Evolutionary conservation across 192 early-diverging fungal genomes (phyloP), one percentile per base, ranked within the genome.

Genomic region (Coemansia sp.): DNA sequence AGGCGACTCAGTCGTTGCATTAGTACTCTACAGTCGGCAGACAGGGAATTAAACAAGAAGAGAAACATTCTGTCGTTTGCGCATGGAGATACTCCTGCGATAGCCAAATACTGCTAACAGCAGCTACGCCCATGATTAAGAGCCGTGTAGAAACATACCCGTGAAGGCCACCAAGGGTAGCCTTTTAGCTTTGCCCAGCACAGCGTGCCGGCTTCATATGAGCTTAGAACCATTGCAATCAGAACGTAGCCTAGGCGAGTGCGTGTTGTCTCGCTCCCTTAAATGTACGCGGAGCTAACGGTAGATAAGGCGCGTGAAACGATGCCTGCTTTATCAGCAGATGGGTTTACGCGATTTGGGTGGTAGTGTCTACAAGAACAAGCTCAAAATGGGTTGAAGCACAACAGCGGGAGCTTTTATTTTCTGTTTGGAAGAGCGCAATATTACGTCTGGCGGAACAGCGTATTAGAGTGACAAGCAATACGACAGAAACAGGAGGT

Each of bases 161-260:
- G 77, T 49, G 83, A 80, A 6, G 83, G 83, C 83, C 83, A 85
- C 83, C 83, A 85, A 21, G 83, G 83, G 33, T 85, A 85, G 16
- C 83, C 83, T 58, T 85, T 81, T 44, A 85, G 74, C 62, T 85
- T 85, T 55, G 78, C 83, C 83, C 83, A 85, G 64, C 83, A 85
- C 34, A 85, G 52, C 39, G 78, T 85, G 57, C 78, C 83, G 1
- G 83, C 55, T 45, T 64, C 69, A 68, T 85, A 85, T 41, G 58
- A 63, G 24, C 15, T 75, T 45, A 85, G 69, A 55, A 78, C 77
- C 83, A 85, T 84, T 63, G 35, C 26, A 18, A 60, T 5, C 9
- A 46, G 35, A 36, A 18, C 36, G 33, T 24, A 56, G 45, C 16
- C 26, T 33, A 53, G 63, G 53, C 30, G 26, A 33, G 34, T 36